These are phyloP conservation scores for Entelexis paramagnoliae DNA, from an alignment of 1,139 yeast species.

Conservation along the genomic window DNA sequence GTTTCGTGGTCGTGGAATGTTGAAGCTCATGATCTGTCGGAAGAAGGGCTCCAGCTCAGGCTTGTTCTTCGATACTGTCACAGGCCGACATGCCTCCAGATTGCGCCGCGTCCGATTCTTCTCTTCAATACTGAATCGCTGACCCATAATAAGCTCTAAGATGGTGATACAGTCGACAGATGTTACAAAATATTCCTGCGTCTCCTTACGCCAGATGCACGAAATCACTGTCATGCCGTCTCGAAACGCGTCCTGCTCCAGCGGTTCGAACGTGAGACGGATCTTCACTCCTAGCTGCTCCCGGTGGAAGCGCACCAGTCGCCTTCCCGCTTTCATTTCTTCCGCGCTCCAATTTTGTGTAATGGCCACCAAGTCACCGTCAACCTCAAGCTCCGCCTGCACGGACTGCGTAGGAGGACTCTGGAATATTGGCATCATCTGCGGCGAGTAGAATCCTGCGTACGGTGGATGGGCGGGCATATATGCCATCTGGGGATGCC, in stretches of 20 bases:
- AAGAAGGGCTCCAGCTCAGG: slow-evolving; percentile 43
- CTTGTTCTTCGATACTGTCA: slow-evolving; percentile 46
- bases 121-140: slow-evolving; percentile 55
- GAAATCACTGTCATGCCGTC: slow-evolving; percentile 37
- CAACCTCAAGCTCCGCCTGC: slow-evolving; percentile 19
- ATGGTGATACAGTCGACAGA: slow-evolving; percentile 55
- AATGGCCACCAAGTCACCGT: slow-evolving; percentile 32
- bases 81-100: slow-evolving; percentile 54
- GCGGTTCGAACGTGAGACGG: slow-evolving; percentile 30
- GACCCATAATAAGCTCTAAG: slow-evolving; percentile 48
- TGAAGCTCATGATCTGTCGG: slow-evolving; percentile 52
- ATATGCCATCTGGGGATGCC: background rate
- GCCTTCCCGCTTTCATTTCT: slow-evolving; percentile 16
- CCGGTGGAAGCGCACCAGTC: slow-evolving; percentile 22
- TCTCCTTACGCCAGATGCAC: slow-evolving; percentile 53
- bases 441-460: background rate
- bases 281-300: slow-evolving; percentile 32
- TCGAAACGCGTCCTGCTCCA: slow-evolving; percentile 29
- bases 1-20: slow-evolving; percentile 58
- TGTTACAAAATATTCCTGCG: slow-evolving; percentile 45
- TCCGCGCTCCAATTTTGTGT: slow-evolving; percentile 24
- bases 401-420: background rate
- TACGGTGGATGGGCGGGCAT: background rate
- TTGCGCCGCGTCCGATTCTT: slow-evolving; percentile 62
- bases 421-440: background rate